Conservation (phyloP, 1,284 basidiomycete genomes). For the Trametes sp. region DNA sequence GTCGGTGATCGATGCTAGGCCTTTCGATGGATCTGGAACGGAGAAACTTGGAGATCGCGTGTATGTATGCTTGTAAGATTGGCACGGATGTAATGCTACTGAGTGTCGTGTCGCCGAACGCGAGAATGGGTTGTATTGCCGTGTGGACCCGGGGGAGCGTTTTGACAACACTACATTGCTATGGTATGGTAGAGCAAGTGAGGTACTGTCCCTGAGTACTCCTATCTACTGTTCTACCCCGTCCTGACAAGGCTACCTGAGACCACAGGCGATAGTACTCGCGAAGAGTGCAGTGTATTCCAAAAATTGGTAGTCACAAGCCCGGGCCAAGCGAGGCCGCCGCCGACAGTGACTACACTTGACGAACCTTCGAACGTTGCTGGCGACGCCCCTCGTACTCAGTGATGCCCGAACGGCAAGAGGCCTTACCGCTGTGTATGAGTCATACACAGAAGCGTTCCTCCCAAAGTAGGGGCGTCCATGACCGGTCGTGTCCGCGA, state of each 20-base stretch:
- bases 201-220: neutral
- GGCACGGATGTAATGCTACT: constrained; percentile 1
- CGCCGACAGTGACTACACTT: neutral
- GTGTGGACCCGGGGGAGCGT: too few relatives aligned
- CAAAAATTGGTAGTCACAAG: neutral
- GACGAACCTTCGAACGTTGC: neutral
- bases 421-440: neutral
- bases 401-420: neutral
- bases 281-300: constrained; percentile 1
- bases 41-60: neutral
- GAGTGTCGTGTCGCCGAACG: neutral
- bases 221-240: neutral
- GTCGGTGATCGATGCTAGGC: constrained; percentile 14
- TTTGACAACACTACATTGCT: too few relatives aligned
- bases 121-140: neutral
- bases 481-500: neutral
- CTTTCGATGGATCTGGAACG: neutral
- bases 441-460: neutral
- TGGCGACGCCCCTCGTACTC: constrained; percentile 1
- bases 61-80: constrained; percentile 10
- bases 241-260: neutral
- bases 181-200: too few relatives aligned
- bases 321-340: too few relatives aligned
- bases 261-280: neutral
- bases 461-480: neutral